A percentile compares a stretch with the other conserved stretches of the same genome.
Conservation (phyloP, 108 stramenopile species). For the Skeletonema costatum region DNA sequence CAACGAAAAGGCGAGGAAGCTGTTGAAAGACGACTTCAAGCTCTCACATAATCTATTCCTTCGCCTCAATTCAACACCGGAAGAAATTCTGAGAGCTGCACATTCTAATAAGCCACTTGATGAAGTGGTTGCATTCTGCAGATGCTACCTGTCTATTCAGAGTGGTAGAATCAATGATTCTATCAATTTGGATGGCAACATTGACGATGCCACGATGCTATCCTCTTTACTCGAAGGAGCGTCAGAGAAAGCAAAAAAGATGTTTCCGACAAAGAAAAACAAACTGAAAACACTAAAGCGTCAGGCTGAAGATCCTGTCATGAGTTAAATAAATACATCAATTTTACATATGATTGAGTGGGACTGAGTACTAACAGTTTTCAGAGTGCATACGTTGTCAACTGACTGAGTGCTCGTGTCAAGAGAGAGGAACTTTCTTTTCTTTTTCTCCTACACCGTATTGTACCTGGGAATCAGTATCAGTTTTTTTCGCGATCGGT, state of each 20-base stretch:
- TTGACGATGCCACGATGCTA: conserved; percentile 27
- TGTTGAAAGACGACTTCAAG: conserved; percentile 52
- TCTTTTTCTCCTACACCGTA: background rate
- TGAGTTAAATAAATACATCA: background rate
- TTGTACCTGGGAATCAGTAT: background rate
- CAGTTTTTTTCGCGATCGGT: background rate
- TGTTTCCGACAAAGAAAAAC: conserved; percentile 17
- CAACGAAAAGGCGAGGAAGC: conserved; percentile 24
- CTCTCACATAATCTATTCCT: conserved; percentile 63
- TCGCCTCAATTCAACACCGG: conserved; percentile 61
- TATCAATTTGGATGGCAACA: conserved; percentile 24
- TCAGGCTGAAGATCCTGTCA: background rate
- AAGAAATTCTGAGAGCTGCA: conserved; percentile 57
- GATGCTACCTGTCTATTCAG: conserved; percentile 55
- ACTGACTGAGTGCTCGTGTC: too few relatives aligned
- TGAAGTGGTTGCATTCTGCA: conserved; percentile 68
- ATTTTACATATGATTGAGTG: background rate
- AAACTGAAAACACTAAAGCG: background rate
- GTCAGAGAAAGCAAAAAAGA: conserved; percentile 24
- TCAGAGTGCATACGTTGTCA: background rate
- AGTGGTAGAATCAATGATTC: conserved; percentile 41
- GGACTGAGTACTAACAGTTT: too few relatives aligned
- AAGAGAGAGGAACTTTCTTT: background rate
- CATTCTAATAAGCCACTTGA: conserved; percentile 22
- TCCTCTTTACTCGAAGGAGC: conserved; percentile 39